Percentiles rank a stretch among this genome's conserved stretches.
These are phyloP conservation scores for Coemansia furcata DNA, from an alignment of 192 early-diverging fungal genomes.

Conservation along the genomic window DNA sequence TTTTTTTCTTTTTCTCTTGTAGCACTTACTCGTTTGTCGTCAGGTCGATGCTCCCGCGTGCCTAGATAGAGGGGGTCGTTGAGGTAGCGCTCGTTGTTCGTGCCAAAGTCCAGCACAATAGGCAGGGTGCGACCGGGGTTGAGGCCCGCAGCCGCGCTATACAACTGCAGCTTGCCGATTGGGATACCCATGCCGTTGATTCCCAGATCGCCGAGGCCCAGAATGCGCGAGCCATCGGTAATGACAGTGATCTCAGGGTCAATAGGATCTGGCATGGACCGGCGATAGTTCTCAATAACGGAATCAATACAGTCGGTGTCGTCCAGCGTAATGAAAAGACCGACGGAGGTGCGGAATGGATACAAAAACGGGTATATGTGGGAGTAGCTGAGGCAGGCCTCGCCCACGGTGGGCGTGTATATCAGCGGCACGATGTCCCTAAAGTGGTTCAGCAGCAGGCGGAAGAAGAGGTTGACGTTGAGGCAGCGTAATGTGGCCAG, in stretches of 20 bases:
- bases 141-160: slow-evolving; percentile 78
- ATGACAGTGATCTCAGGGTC: slow-evolving; percentile 83
- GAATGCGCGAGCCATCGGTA: slow-evolving; percentile 87
- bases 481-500: slow-evolving; percentile 71
- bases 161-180: slow-evolving; percentile 90
- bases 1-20: neutral
- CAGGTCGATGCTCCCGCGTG: slow-evolving; percentile 58
- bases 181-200: slow-evolving; percentile 92
- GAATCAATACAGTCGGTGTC: slow-evolving; percentile 65
- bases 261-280: slow-evolving; percentile 55
- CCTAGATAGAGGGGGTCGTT: slow-evolving; percentile 88
- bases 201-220: slow-evolving; percentile 92
- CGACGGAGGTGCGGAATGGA: slow-evolving; percentile 66
- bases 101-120: slow-evolving; percentile 88
- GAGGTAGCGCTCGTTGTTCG: slow-evolving; percentile 73
- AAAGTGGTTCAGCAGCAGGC: slow-evolving; percentile 67
- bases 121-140: slow-evolving; percentile 81
- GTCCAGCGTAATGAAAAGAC: slow-evolving; percentile 77
- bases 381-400: slow-evolving; percentile 79
- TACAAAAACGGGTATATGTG: slow-evolving; percentile 79
- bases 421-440: slow-evolving; percentile 71
- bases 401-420: slow-evolving; percentile 75
- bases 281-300: slow-evolving; percentile 73
- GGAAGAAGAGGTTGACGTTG: slow-evolving; percentile 77
- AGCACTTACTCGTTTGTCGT: slow-evolving; percentile 47